Evolutionary conservation across 257 asterid genomes (phyloP).

Genomic region (Przewalskia tangutica): DNA sequence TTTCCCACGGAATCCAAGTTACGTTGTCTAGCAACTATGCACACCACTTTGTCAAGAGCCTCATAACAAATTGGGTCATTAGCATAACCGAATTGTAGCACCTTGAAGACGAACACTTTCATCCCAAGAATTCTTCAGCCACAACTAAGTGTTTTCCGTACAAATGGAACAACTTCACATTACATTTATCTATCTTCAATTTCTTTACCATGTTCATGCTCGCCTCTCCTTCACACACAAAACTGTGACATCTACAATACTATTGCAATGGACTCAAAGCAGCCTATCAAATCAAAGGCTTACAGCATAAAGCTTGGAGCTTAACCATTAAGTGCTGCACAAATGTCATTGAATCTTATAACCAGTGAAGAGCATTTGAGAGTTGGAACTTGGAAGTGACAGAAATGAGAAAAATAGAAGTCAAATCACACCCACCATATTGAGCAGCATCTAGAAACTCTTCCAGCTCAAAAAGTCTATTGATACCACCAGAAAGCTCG

Average conservation of each 20-base stretch:
- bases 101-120: not conserved
- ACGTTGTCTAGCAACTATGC: not conserved
- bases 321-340: not conserved
- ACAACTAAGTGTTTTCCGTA: not conserved
- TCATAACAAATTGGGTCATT: not conserved
- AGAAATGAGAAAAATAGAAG: conserved; percentile 3
- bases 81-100: not conserved
- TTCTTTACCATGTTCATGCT: not conserved
- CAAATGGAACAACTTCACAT: not conserved
- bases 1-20: not conserved
- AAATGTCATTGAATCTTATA: not conserved
- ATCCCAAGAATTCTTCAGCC: not conserved
- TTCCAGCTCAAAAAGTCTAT: conserved; percentile 84
- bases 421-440: conserved; percentile 41
- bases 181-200: not conserved
- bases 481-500: conserved; percentile 96
- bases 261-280: not conserved
- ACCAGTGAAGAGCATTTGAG: not conserved
- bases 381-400: not conserved
- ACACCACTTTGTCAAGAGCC: not conserved
- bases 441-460: conserved; percentile 88
- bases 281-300: not conserved
- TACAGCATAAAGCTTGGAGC: not conserved
- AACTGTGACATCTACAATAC: not conserved
- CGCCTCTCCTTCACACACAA: not conserved